Base-by-base conservation (phyloP, 1,284 basidiomycete species). In the Papiliotrema terrestris region DNA sequence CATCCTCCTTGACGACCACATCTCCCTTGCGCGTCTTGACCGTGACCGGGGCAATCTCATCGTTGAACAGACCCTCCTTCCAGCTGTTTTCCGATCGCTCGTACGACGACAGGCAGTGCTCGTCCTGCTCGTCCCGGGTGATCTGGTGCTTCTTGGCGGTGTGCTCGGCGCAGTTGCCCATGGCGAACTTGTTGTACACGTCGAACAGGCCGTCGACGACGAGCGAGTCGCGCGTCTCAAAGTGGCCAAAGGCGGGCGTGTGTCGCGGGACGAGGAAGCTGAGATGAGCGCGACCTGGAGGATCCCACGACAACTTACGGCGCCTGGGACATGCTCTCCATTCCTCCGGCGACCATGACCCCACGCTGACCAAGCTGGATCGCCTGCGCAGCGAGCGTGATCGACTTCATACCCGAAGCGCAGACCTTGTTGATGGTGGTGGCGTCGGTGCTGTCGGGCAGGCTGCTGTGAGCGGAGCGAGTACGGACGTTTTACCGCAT, bases 391-490 rank as follows among this genome's bases (percentile, higher is more conserved):
- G 91, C 96, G 61, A 96, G 83, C 77, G 92, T 95, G 79, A 97
- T 84, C 41, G 91, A 82, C 80, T 98, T 97, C 82, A 98, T 82
- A 53, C 95, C 96, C 59, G 88, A 92, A 3, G 95, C 95, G 76
- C 95, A 98, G 70, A 98, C 91, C 78, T 98, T 96, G 84, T 99
- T 99, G 80, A 99, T 88, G 51, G 96, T 98, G 39, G 96, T 98
- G 19, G 94, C 94, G 79, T 99, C 96, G 37, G 93, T 93, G 58
- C 83, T 82, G 22, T 86, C 78, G 61, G 84, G 86, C 75, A 96
- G 71, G 35, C 75, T 73, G 47, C 42, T 6, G 23, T 37, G 39
- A 26, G 17, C 37, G 47, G 20, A 13, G 22, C 29, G 13, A 15
- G 14, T 17, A 45, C n/a, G 35, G 8, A 14, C 36, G 19, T n/a